phyloP scores from a whole-genome alignment of 768 basidiomycete species.

The Suillus subaureus region DNA sequence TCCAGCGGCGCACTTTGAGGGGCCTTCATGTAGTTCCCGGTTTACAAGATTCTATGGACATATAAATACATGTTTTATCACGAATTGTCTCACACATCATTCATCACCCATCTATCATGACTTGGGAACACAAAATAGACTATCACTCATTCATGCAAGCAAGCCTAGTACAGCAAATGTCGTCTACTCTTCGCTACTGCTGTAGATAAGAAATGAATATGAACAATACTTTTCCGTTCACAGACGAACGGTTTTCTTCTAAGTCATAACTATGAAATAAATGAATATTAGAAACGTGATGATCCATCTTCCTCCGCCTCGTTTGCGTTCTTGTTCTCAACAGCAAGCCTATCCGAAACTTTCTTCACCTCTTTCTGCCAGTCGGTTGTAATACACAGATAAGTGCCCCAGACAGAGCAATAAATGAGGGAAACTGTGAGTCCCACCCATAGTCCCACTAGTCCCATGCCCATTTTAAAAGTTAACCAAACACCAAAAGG shows the following conservation, averaged over 20 bases:
- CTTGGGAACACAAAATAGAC: too few relatives aligned
- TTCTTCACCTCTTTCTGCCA: constrained; percentile 73
- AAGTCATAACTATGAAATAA: too few relatives aligned
- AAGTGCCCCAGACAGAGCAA: constrained; percentile 52
- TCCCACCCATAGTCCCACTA: constrained; percentile 86
- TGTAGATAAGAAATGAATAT: too few relatives aligned
- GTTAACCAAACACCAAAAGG: constrained; percentile 81
- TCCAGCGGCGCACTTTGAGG: not conserved
- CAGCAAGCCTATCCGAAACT: constrained; percentile 52
- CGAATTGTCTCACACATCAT: not conserved
- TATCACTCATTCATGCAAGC: too few relatives aligned
- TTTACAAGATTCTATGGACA: constrained; percentile 2
- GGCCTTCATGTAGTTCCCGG: not conserved
- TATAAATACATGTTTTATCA: not conserved
- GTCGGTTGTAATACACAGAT: constrained; percentile 59
- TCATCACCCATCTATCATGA: too few relatives aligned
- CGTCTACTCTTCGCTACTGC: too few relatives aligned
- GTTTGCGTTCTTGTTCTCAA: constrained; percentile 28
- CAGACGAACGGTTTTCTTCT: too few relatives aligned
- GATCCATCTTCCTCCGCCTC: not conserved
- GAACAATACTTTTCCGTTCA: too few relatives aligned
- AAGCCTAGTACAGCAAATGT: too few relatives aligned
- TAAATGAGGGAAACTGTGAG: constrained; percentile 69
- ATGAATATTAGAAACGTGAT: too few relatives aligned
- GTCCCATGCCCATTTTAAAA: constrained; percentile 56